Percentiles rank a stretch among this genome's conserved stretches.
Evolutionary conservation across 495 filamentous ascomycete species (phyloP).

Genomic region (Penicillium goetzii): DNA sequence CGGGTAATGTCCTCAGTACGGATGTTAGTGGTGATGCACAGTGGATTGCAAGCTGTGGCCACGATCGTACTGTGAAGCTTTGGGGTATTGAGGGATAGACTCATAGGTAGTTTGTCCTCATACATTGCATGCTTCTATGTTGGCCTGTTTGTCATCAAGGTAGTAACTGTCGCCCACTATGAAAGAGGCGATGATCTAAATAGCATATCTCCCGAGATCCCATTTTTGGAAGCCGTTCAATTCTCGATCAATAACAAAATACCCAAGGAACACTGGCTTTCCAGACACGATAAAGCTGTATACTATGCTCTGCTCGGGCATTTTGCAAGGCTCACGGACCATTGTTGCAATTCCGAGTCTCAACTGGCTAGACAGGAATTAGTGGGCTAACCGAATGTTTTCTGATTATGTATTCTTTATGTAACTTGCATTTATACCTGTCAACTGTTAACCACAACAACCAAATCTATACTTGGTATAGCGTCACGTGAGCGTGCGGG

Average conservation of each 20-base stretch:
- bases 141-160: neutral
- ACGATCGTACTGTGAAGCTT: constrained; percentile 93
- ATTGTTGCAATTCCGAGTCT: too few relatives aligned
- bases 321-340: too few relatives aligned
- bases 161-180: neutral
- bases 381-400: too few relatives aligned
- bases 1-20: constrained; percentile 84
- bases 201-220: too few relatives aligned
- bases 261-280: too few relatives aligned
- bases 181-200: neutral
- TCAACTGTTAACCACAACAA: neutral
- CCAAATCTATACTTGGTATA: neutral
- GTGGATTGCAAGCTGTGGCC: constrained; percentile 92
- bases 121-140: neutral
- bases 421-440: neutral
- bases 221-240: too few relatives aligned
- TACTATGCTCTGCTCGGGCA: too few relatives aligned
- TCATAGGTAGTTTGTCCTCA: neutral
- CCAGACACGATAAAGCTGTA: too few relatives aligned
- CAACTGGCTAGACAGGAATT: too few relatives aligned
- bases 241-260: too few relatives aligned
- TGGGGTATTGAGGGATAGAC: constrained; percentile 82
- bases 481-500: constrained; percentile 25
- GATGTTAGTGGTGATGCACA: constrained; percentile 82
- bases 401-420: neutral